Conservation (phyloP, 2,329 filamentous ascomycete species). For the Cordyceps pruinosa region DNA sequence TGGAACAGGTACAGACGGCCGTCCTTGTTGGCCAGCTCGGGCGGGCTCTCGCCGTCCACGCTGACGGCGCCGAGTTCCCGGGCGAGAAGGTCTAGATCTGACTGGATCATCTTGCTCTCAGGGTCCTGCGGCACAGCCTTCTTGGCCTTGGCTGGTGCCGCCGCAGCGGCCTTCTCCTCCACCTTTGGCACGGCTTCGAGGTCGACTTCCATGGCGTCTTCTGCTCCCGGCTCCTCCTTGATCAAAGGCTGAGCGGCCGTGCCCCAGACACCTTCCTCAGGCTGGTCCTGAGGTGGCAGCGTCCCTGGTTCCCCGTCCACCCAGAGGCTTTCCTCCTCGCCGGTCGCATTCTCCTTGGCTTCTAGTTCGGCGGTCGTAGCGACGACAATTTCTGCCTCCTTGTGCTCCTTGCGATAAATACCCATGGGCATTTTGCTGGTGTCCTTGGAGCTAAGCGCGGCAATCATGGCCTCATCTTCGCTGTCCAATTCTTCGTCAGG, state of each 20-base stretch:
- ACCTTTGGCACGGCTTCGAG: conserved; percentile 1
- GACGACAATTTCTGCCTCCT: conserved; percentile 46
- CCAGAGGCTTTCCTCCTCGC: conserved; percentile 41
- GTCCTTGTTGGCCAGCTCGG: conserved; percentile 35
- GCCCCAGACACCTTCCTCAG: conserved; percentile 22
- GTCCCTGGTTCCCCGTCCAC: conserved; percentile 30
- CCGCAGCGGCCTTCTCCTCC: background rate
- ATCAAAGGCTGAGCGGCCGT: conserved; percentile 26
- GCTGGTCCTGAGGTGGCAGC: conserved; percentile 22
- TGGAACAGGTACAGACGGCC: conserved; percentile 59
- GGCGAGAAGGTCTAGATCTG: conserved; percentile 35
- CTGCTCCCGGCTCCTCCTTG: conserved; percentile 39
- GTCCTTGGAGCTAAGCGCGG: conserved; percentile 24
- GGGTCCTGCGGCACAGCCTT: conserved; percentile 26
- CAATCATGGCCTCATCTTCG: conserved; percentile 37
- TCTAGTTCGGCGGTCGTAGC: conserved; percentile 52
- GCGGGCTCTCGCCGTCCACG: conserved; percentile 22
- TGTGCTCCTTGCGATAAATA: conserved; percentile 47
- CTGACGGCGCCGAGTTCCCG: conserved; percentile 35
- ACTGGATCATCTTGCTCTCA: conserved; percentile 33
- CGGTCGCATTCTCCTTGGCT: conserved; percentile 41
- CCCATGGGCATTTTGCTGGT: conserved; percentile 45
- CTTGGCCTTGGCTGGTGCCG: conserved; percentile 17
- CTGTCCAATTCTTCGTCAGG: conserved; percentile 39
- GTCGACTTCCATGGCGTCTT: conserved; percentile 23